phyloP scores from a whole-genome alignment of 164 flowering plant species.

The Stephania cephalantha region DNA sequence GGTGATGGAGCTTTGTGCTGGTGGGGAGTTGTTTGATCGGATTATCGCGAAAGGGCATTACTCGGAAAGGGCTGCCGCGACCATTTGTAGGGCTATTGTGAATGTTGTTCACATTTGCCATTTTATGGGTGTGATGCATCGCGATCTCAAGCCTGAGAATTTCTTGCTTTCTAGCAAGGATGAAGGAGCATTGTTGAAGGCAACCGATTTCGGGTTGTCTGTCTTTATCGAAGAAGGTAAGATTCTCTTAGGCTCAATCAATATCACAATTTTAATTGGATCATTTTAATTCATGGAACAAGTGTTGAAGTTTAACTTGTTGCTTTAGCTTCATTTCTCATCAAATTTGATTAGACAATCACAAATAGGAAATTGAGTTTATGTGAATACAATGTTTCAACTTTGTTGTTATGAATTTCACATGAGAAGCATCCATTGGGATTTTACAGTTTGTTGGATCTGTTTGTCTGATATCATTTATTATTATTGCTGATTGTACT shows the following conservation, averaged over 20 bases:
- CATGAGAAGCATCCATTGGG: no score
- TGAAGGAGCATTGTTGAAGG: conserved; percentile 64
- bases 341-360: not conserved
- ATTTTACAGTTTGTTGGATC: no score
- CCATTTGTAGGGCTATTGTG: conserved; percentile 64
- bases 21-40: conserved; percentile 91
- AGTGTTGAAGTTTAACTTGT: not conserved
- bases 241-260: not conserved
- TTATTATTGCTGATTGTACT: no score
- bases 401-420: no score
- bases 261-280: not conserved
- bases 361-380: not conserved
- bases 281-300: not conserved
- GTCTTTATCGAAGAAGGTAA: conserved; percentile 92
- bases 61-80: conserved; percentile 78
- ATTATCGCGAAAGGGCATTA: conserved; percentile 88
- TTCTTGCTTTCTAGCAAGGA: conserved; percentile 78
- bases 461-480: no score
- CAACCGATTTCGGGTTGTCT: conserved; percentile 93
- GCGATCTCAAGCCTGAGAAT: conserved; percentile 95
- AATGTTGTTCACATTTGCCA: conserved; percentile 84
- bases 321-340: not conserved
- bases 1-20: conserved; percentile 90
- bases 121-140: conserved; percentile 97
- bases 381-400: no score